Percentiles rank a stretch among this genome's conserved stretches.
phyloP scores from a whole-genome alignment of 2,329 filamentous ascomycete genomes.

The Pestalotiopsis sp. region DNA sequence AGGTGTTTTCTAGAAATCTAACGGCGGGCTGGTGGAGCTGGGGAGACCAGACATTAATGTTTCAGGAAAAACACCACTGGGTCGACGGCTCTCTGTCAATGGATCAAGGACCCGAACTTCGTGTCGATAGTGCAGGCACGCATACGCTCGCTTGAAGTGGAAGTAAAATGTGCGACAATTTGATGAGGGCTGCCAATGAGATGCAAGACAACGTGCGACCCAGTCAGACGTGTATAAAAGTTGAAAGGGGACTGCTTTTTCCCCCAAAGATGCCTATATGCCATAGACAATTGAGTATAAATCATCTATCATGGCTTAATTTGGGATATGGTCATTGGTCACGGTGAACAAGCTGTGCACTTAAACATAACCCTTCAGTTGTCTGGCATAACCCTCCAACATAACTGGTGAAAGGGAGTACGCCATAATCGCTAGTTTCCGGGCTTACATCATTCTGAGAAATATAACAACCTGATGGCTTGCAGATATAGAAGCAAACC shows the following conservation, averaged over 20 bases:
- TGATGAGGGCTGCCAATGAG: not conserved
- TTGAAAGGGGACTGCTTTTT: too few relatives aligned
- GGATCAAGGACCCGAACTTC: not conserved
- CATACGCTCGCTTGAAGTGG: not conserved
- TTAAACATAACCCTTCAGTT: too few relatives aligned
- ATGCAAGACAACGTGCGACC: too few relatives aligned
- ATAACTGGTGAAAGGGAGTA: not conserved
- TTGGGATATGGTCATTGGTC: too few relatives aligned
- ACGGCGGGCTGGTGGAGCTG: conserved; percentile 79
- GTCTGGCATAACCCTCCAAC: too few relatives aligned
- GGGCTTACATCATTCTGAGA: too few relatives aligned
- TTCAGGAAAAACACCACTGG: conserved; percentile 64
- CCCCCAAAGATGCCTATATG: too few relatives aligned
- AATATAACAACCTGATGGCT: too few relatives aligned
- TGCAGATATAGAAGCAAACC: not conserved
- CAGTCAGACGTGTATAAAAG: too few relatives aligned
- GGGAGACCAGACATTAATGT: conserved; percentile 74
- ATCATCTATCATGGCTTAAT: too few relatives aligned
- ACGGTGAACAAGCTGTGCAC: too few relatives aligned
- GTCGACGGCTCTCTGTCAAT: conserved; percentile 11
- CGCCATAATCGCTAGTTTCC: not conserved
- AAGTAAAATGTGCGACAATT: not conserved
- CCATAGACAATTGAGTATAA: too few relatives aligned
- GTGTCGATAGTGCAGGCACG: not conserved
- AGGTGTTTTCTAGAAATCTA: conserved; percentile 76